These are phyloP conservation scores for Trichoderma sp. DNA, from an alignment of 2,329 filamentous ascomycete genomes.

Conservation along the genomic window DNA sequence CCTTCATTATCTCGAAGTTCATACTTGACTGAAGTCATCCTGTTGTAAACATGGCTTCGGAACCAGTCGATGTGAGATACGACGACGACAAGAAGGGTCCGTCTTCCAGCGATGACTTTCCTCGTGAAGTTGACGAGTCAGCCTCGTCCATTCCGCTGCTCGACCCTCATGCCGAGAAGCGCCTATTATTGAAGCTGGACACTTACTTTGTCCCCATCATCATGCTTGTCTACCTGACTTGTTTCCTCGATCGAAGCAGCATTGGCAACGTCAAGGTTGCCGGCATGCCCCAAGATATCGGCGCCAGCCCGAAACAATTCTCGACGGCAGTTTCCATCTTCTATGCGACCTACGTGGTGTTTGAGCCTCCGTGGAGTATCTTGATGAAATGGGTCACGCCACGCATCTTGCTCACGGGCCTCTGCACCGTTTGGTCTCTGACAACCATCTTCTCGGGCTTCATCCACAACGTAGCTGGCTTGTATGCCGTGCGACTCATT, in stretches of 20 bases:
- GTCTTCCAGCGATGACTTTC: background rate
- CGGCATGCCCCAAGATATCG: conserved; percentile 36
- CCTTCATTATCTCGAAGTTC: background rate
- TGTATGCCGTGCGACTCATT: conserved; percentile 29
- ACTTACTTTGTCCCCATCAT: conserved; percentile 43
- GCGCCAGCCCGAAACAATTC: conserved; percentile 32
- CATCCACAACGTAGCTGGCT: conserved; percentile 30
- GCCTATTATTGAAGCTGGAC: conserved; percentile 35
- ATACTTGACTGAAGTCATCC: background rate
- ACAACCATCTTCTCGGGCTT: conserved; percentile 32
- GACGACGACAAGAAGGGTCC: conserved; percentile 9
- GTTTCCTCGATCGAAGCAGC: conserved; percentile 54
- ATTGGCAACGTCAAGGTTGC: conserved; percentile 41
- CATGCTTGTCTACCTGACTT: conserved; percentile 54
- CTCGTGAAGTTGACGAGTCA: background rate
- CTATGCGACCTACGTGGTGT: conserved; percentile 34
- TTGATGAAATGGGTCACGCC: conserved; percentile 36
- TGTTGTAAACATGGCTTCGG: background rate
- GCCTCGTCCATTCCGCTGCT: conserved; percentile 25
- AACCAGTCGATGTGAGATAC: background rate
- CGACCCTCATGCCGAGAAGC: conserved; percentile 31
- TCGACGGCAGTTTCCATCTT: conserved; percentile 35
- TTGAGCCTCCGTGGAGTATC: conserved; percentile 34
- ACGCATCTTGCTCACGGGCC: conserved; percentile 30
- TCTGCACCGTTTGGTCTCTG: conserved; percentile 31